These are phyloP conservation scores for Wallacemonas sp. DNA, from an alignment of 208 protist species.

Conservation along the genomic window DNA sequence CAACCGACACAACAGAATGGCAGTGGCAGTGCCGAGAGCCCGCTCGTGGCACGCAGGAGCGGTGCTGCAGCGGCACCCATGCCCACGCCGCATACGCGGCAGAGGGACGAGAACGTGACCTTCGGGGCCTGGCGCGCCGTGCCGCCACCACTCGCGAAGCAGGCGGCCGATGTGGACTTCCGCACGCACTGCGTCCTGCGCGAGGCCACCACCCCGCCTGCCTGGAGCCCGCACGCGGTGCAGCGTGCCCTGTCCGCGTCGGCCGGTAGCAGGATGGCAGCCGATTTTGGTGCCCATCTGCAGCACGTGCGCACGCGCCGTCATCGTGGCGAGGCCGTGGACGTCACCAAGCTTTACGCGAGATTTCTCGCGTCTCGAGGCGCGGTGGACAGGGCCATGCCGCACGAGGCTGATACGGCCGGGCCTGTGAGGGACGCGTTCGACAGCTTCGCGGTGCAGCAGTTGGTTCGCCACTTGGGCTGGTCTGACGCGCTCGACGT, in stretches of 20 bases:
- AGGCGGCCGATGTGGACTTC: constrained; percentile 16
- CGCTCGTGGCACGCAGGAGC: no score
- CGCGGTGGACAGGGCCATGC: not conserved
- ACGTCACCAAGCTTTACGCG: not conserved
- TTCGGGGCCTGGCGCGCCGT: constrained; percentile 41
- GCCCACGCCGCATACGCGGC: no score
- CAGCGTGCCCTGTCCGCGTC: constrained; percentile 13
- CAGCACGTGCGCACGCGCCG: not conserved
- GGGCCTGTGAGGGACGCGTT: not conserved
- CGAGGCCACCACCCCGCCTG: constrained; percentile 33
- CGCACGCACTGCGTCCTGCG: constrained; percentile 42
- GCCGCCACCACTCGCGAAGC: constrained; percentile 7
- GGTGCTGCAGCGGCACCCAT: no score
- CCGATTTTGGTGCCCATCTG: not conserved
- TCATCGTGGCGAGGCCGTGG: not conserved
- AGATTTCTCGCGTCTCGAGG: not conserved
- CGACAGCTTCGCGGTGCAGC: not conserved
- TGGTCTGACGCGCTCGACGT: not conserved
- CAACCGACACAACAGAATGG: not conserved
- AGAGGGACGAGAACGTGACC: constrained; percentile 6
- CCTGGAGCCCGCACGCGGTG: constrained; percentile 28
- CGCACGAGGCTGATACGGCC: not conserved
- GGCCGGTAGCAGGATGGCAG: not conserved
- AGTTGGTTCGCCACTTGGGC: not conserved
- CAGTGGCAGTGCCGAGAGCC: no score